Base-by-base conservation (phyloP, 306 rosid genomes). In the Rosa chinensis region DNA sequence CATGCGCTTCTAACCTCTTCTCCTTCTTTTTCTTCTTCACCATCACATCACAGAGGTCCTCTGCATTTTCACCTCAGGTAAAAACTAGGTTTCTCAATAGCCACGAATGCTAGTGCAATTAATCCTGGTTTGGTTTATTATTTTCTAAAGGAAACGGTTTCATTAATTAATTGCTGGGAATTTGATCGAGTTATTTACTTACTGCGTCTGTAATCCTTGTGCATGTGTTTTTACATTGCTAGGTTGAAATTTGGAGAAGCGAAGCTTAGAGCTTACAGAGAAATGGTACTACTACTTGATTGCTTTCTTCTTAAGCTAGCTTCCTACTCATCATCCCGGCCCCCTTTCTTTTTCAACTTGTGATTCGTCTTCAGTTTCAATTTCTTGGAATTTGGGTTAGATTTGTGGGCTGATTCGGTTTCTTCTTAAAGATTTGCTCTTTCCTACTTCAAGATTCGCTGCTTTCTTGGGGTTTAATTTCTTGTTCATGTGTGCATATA, bases 241-340 rank as follows among this genome's bases (percentile, higher is more conserved):
- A 85, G 88, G 21, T 81, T 78, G 55, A 63, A 16, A 35, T 11
- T 61, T 69, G 20, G 67, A 47, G 76, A 44, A 45, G 66, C 47
- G 8, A 16, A 74, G 18, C 76, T 69, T 68, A 6, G 20, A 53
- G 62, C n/a, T 55, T 5, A 56, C 25, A n/a, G 37, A 28, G 69
- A 81, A 77, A 84, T 84, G 87, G 87, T 55, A 20, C 28, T 55
- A 20, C 28, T 85, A 74, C 63, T 25, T 4, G 0, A 62, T 25
- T 49, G 71, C 25, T 64, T 77, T 55, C 66, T 44, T 7, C 25
- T 42, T 53, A 43, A 68, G 50, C 59, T 72, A 68, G 50, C 59
- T 72, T 72, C 42, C 17, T 43, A 6, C 68, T 44, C 32, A 21
- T 40, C 13, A 8, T 44, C 8, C 28, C 28, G 28, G 28, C 28